phyloP scores from a whole-genome alignment of 2,329 filamentous ascomycete genomes.

The Sporothrix curviconia region DNA sequence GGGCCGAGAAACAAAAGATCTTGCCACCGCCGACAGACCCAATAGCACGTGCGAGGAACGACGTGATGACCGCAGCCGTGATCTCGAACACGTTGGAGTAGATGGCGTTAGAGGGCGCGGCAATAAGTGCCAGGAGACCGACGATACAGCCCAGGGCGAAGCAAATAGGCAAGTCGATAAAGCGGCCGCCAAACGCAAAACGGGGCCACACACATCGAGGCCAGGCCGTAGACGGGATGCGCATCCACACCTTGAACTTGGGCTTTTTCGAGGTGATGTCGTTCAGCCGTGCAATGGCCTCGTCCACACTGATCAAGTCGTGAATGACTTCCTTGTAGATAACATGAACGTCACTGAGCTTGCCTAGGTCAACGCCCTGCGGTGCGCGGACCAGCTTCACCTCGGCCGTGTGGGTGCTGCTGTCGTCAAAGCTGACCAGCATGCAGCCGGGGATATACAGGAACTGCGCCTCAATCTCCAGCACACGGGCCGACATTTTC shows the following conservation, averaged over 20 bases:
- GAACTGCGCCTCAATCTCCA: conserved; percentile 85
- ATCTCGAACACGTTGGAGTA: conserved; percentile 47
- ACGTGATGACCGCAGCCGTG: conserved; percentile 53
- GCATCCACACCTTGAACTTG: conserved; percentile 46
- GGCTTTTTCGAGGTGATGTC: conserved; percentile 40
- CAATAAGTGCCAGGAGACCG: conserved; percentile 65
- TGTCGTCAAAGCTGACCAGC: conserved; percentile 86
- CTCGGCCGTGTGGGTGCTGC: conserved; percentile 66
- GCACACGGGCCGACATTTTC: conserved; percentile 79
- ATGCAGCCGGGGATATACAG: conserved; percentile 88
- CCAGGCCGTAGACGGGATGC: conserved; percentile 67
- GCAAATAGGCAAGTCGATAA: conserved; percentile 70
- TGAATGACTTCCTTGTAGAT: conserved; percentile 80
- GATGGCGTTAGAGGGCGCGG: conserved; percentile 63
- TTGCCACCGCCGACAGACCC: conserved; percentile 54
- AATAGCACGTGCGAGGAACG: conserved; percentile 62
- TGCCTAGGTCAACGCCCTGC: conserved; percentile 67
- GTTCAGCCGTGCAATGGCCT: conserved; percentile 58
- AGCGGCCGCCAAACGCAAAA: conserved; percentile 73
- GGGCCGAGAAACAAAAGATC: conserved; percentile 64
- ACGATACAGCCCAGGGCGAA: conserved; percentile 71
- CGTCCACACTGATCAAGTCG: conserved; percentile 65
- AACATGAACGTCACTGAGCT: conserved; percentile 65
- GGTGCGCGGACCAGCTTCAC: conserved; percentile 64
- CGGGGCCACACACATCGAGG: conserved; percentile 68